Evolutionary conservation across 192 early-diverging fungal species (phyloP).

Genomic region (Backusella macrospora): DNA sequence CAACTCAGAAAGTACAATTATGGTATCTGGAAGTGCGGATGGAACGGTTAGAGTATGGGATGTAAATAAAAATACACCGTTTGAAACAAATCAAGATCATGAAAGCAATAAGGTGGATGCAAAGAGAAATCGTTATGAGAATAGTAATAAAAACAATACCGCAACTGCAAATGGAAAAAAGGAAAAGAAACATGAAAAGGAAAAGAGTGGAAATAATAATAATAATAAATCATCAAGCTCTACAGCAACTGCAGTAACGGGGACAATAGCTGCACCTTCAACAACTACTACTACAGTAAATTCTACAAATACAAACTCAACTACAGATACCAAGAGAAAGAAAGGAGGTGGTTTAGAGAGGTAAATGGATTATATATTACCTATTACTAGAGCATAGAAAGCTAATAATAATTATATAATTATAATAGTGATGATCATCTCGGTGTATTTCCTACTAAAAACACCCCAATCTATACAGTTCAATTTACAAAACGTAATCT

Average conservation of each 20-base stretch:
- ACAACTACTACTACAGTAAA: not conserved
- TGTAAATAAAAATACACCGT: constrained; percentile 59
- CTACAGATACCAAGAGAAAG: constrained; percentile 23
- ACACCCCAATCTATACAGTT: constrained; percentile 86
- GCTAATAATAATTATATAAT: not conserved
- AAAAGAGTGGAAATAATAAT: constrained; percentile 11
- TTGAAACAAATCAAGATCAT: not conserved
- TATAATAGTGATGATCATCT: constrained; percentile 55
- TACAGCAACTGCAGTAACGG: not conserved
- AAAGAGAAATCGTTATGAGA: constrained; percentile 14
- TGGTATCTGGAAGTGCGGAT: constrained; percentile 88
- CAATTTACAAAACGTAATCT: constrained; percentile 88
- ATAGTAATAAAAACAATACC: not conserved
- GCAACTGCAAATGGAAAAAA: constrained; percentile 15
- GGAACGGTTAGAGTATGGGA: constrained; percentile 91
- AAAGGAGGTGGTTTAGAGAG: constrained; percentile 37
- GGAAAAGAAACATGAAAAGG: constrained; percentile 23
- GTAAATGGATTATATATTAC: constrained; percentile 19
- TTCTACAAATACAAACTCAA: not conserved
- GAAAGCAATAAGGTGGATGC: not conserved
- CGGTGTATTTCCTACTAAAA: constrained; percentile 84
- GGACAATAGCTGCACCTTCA: not conserved
- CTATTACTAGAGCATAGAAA: not conserved
- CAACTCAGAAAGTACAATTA: constrained; percentile 74
- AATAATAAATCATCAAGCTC: not conserved